phyloP scores from a whole-genome alignment of 148 eudicot species.

The Fagopyrum esculentum region DNA sequence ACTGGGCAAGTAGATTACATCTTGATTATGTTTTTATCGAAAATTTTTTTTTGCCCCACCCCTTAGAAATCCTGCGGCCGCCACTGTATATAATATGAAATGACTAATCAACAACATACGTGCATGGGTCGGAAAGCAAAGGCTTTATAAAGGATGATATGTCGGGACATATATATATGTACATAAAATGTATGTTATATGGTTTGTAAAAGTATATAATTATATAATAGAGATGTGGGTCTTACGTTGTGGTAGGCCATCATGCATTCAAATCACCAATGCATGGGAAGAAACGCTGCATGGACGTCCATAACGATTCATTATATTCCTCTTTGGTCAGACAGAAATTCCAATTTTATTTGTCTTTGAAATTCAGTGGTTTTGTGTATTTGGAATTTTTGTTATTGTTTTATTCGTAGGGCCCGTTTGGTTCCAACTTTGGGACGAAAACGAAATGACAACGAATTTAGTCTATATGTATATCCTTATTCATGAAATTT shows the following conservation, averaged over 20 bases:
- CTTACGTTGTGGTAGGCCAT: not conserved
- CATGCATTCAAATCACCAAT: not conserved
- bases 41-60: too few species aligned
- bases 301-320: not conserved
- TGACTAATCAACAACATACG: conserved; percentile 9
- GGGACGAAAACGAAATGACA: too few species aligned
- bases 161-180: not conserved
- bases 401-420: too few species aligned
- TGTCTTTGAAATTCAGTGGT: not conserved
- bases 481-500: too few species aligned
- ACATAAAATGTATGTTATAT: not conserved
- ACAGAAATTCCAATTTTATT: not conserved
- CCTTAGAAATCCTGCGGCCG: too few species aligned
- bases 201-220: not conserved
- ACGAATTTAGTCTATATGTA: too few species aligned
- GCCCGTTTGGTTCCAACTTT: too few species aligned
- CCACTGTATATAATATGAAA: conserved; percentile 6
- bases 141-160: not conserved
- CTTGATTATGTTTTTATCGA: too few species aligned
- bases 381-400: not conserved
- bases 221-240: not conserved
- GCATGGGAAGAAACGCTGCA: conserved; percentile 1
- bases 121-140: not conserved
- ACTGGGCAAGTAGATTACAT: too few species aligned
- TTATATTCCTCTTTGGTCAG: not conserved